These are phyloP conservation scores for Chytriomyces sp. DNA, from an alignment of 192 early-diverging fungal genomes.

Conservation along the genomic window DNA sequence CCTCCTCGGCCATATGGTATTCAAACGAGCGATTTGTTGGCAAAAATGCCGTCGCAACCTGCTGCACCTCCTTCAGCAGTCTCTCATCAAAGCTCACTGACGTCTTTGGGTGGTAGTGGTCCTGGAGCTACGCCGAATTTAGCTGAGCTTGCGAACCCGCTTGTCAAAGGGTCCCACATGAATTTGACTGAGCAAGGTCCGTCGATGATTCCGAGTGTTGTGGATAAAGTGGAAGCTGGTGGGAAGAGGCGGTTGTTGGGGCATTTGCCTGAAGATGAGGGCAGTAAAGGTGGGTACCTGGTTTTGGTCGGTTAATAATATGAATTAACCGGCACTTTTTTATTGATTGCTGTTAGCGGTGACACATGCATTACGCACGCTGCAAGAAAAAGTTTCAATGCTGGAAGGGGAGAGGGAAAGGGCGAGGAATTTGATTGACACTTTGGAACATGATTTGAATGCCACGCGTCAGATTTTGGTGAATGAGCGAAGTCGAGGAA, in stretches of 20 bases:
- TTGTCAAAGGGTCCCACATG: conserved; percentile 14
- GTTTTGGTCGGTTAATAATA: neutral
- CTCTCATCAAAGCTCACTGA: conserved; percentile 10
- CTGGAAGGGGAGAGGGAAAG: conserved; percentile 52
- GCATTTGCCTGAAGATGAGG: conserved; percentile 36
- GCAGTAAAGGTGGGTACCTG: conserved; percentile 20
- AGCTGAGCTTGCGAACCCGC: conserved; percentile 30
- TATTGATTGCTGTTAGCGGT: conserved; percentile 31
- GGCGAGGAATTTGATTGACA: conserved; percentile 46
- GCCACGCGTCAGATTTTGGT: conserved; percentile 28
- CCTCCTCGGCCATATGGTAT: neutral
- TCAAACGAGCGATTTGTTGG: neutral
- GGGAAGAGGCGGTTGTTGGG: neutral
- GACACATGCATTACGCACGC: conserved; percentile 49
- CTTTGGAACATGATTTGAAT: conserved; percentile 48
- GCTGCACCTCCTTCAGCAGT: neutral
- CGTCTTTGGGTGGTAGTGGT: neutral
- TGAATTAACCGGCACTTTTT: neutral
- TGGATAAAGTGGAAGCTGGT: conserved; percentile 30
- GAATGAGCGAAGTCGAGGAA: conserved; percentile 27
- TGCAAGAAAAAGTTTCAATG: conserved; percentile 54
- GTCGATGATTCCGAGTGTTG: conserved; percentile 36
- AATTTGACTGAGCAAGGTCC: conserved; percentile 34
- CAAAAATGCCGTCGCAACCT: neutral
- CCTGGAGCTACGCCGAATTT: conserved; percentile 21